Conservation (phyloP, 441 rosid species). For the Kokia cookei region DNA sequence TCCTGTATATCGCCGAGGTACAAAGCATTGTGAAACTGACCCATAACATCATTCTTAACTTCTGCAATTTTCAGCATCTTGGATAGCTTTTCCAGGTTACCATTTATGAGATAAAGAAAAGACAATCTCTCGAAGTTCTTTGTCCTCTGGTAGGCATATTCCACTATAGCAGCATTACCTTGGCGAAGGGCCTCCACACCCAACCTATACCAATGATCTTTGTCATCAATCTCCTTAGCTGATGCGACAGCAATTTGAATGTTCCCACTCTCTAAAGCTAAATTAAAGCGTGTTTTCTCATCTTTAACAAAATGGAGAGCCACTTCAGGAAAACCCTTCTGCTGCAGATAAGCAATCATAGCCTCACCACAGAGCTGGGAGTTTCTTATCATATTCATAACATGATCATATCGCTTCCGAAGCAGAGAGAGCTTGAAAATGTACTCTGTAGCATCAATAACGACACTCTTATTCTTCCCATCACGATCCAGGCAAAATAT, state of each 20-base stretch:
- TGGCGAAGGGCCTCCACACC: conserved; percentile 98
- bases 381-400: conserved; percentile 87
- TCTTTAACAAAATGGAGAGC: conserved; percentile 94
- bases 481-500: conserved; percentile 81
- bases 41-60: conserved; percentile 87
- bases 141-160: conserved; percentile 89
- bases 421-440: conserved; percentile 69
- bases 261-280: conserved; percentile 91
- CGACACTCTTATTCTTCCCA: conserved; percentile 66
- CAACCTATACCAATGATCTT: conserved; percentile 82
- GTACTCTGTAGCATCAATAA: conserved; percentile 79
- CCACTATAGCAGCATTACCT: conserved; percentile 83
- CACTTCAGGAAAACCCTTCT: conserved; percentile 93
- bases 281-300: conserved; percentile 80
- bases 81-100: conserved; percentile 69
- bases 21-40: conserved; percentile 84
- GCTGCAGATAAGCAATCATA: conserved; percentile 88
- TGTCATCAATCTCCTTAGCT: conserved; percentile 88
- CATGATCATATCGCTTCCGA: conserved; percentile 76
- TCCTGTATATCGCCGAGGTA: conserved; percentile 78
- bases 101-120: conserved; percentile 78
- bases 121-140: conserved; percentile 87
- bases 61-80: conserved; percentile 90
- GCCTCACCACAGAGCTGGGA: conserved; percentile 95
- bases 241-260: conserved; percentile 89